Percentiles rank a stretch among this genome's conserved stretches.
Evolutionary conservation across 2,329 filamentous ascomycete genomes (phyloP).

Genomic region (Clarireedia homoeocarpa): DNA sequence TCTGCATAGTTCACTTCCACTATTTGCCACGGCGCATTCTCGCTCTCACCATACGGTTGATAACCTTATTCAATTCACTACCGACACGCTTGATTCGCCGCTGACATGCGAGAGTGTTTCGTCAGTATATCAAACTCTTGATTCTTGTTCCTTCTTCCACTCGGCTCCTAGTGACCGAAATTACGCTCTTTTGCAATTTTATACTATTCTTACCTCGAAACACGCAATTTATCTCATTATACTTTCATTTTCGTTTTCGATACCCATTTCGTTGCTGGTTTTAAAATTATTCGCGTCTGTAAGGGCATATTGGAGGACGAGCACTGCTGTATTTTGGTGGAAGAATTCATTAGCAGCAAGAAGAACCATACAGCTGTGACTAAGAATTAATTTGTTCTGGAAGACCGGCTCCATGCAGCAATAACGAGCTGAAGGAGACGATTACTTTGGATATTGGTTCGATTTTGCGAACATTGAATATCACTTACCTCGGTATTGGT

Average conservation of each 20-base stretch:
- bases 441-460: slow-evolving; percentile 16
- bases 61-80: slow-evolving; percentile 5
- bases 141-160: slow-evolving; percentile 16
- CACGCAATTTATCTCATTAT: slow-evolving; percentile 11
- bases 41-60: not conserved
- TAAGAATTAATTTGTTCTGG: slow-evolving; percentile 2
- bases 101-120: slow-evolving; percentile 18
- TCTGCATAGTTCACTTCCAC: not conserved
- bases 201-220: slow-evolving; percentile 14
- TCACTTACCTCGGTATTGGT: slow-evolving; percentile 9
- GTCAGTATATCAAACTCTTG: slow-evolving; percentile 15
- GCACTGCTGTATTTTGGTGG: not conserved
- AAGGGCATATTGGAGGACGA: not conserved
- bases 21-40: not conserved
- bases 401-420: slow-evolving; percentile 26
- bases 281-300: not conserved
- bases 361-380: not conserved
- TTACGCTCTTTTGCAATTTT: slow-evolving; percentile 23
- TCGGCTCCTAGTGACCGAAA: slow-evolving; percentile 26
- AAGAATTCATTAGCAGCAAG: not conserved
- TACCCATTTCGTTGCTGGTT: slow-evolving; percentile 5
- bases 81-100: slow-evolving; percentile 6
- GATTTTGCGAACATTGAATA: slow-evolving; percentile 14
- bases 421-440: slow-evolving; percentile 17
- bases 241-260: slow-evolving; percentile 1